Conservation (phyloP, 179 eudicot species). For the Corrigiola litoralis region DNA sequence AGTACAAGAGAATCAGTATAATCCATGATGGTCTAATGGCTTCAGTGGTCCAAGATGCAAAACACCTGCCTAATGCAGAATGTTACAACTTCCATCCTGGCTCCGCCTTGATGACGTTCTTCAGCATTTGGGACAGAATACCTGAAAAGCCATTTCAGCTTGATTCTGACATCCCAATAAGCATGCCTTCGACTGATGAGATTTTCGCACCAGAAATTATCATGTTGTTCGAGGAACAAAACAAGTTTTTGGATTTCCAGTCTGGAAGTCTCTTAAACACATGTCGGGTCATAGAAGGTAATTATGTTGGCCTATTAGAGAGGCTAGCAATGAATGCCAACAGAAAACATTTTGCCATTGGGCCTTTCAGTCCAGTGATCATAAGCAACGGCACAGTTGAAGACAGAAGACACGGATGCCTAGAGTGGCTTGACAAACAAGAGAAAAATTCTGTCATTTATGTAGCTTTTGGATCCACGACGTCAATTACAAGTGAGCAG, state of each 20-base stretch:
- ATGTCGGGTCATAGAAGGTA: slow-evolving; percentile 20
- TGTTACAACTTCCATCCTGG: slow-evolving; percentile 32
- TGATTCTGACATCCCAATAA: slow-evolving; percentile 5
- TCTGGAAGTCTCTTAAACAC: slow-evolving; percentile 30
- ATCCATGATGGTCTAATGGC: slow-evolving; percentile 41
- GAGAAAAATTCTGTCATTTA: neutral
- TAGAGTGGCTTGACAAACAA: neutral
- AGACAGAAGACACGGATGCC: neutral
- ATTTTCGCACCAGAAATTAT: slow-evolving; percentile 19
- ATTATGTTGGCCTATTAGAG: slow-evolving; percentile 24
- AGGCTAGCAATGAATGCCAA: neutral
- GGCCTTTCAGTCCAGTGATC: neutral
- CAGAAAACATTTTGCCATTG: slow-evolving; percentile 27
- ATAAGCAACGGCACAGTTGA: neutral
- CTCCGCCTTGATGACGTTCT: slow-evolving; percentile 24
- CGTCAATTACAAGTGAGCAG: neutral
- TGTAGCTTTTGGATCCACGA: neutral
- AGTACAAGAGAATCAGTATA: slow-evolving; percentile 21
- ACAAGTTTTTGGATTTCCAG: neutral
- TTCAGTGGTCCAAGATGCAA: slow-evolving; percentile 40
- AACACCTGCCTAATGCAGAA: slow-evolving; percentile 30
- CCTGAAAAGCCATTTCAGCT: slow-evolving; percentile 18
- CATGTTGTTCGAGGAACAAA: too few species aligned
- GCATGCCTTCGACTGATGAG: slow-evolving; percentile 26
- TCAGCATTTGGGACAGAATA: slow-evolving; percentile 2